These are phyloP conservation scores for Annulohypoxylon nitens DNA, from an alignment of 495 filamentous ascomycete genomes.

Conservation along the genomic window DNA sequence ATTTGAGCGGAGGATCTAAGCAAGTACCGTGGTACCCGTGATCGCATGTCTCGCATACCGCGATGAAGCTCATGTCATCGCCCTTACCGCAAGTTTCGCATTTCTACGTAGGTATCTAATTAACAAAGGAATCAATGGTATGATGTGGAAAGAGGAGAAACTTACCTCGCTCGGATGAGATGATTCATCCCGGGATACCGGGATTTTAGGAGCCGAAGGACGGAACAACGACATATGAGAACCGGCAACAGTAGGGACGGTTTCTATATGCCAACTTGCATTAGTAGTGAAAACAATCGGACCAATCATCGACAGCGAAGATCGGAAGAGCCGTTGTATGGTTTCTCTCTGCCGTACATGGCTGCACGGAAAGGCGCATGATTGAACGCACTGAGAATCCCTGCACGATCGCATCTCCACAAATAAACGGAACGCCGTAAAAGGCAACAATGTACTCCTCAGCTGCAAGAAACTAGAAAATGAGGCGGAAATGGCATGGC, in stretches of 20 bases:
- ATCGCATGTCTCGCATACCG: slow-evolving; percentile 95
- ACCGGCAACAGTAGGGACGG: slow-evolving; percentile 89
- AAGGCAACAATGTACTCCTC: not conserved
- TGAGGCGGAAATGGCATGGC: not conserved
- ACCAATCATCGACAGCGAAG: slow-evolving; percentile 41
- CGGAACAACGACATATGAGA: slow-evolving; percentile 97
- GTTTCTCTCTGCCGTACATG: slow-evolving; percentile 21
- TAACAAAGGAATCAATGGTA: slow-evolving; percentile 28
- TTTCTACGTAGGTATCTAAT: slow-evolving; percentile 63
- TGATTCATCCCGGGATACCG: slow-evolving; percentile 70
- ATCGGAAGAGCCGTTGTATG: slow-evolving; percentile 11
- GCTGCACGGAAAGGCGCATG: slow-evolving; percentile 32
- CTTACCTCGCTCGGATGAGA: slow-evolving; percentile 81
- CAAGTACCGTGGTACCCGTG: slow-evolving; percentile 89
- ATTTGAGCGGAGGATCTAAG: slow-evolving; percentile 86
- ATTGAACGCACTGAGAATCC: slow-evolving; percentile 24
- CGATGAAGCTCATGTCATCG: slow-evolving; percentile 73
- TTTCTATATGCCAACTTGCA: slow-evolving; percentile 68
- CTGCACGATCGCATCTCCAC: slow-evolving; percentile 29
- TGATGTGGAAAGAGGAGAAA: not conserved
- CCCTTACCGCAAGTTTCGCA: slow-evolving; percentile 89
- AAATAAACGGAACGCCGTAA: slow-evolving; percentile 16
- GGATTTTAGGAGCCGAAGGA: slow-evolving; percentile 77
- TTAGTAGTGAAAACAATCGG: slow-evolving; percentile 53
- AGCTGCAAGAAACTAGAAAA: not conserved